phyloP scores from a whole-genome alignment of 345 rosid genomes.

The Aurinia saxatilis region DNA sequence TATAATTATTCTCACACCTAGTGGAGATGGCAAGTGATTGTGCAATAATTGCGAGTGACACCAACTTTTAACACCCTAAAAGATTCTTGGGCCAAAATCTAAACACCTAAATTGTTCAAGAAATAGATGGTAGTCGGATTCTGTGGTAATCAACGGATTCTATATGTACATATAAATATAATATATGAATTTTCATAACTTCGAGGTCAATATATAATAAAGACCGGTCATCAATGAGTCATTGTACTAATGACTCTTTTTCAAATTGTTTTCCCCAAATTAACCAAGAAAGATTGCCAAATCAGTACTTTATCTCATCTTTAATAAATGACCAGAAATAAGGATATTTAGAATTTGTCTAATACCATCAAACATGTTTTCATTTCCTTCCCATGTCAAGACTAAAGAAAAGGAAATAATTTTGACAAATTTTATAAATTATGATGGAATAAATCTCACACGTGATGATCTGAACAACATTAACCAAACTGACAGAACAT shows the following conservation, averaged over 20 bases:
- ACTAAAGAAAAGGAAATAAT: neutral
- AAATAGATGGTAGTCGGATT: conserved; percentile 11
- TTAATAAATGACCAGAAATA: neutral
- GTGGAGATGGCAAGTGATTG: conserved; percentile 20
- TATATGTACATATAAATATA: neutral
- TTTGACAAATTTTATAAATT: neutral
- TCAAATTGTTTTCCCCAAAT: conserved; percentile 1
- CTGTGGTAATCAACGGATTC: conserved; percentile 21
- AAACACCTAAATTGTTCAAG: neutral
- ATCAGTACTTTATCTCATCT: neutral
- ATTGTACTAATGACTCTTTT: neutral
- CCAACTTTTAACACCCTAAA: conserved; percentile 5
- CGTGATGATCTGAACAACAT: neutral
- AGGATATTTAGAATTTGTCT: neutral
- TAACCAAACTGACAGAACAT: neutral
- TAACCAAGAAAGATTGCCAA: neutral
- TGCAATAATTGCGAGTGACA: conserved; percentile 14
- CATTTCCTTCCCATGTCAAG: no score
- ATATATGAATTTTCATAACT: conserved; percentile 24
- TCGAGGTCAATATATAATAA: conserved; percentile 18
- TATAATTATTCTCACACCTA: neutral
- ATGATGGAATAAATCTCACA: conserved; percentile 8
- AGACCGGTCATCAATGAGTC: conserved; percentile 1
- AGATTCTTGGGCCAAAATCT: conserved; percentile 8
- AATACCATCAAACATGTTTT: neutral